These are phyloP conservation scores for Kwoniella shivajii DNA, from an alignment of 1,284 basidiomycete genomes.

Conservation along the genomic window DNA sequence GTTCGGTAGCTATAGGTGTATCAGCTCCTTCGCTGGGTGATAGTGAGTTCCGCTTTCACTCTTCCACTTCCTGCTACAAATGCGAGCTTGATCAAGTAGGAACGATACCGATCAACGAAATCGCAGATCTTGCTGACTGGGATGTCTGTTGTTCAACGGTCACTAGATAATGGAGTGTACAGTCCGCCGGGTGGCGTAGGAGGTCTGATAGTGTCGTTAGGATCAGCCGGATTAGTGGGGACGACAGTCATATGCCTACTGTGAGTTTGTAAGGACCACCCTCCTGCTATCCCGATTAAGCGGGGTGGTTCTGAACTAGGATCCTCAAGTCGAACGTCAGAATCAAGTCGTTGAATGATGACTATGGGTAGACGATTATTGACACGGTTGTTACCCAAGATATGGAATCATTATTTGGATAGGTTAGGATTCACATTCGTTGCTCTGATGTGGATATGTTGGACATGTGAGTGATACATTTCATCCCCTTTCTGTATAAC, in stretches of 20 bases:
- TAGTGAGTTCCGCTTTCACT: constrained; percentile 17
- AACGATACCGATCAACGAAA: no score
- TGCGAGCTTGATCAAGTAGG: no score
- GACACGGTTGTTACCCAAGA: constrained; percentile 19
- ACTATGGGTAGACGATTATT: constrained; percentile 21
- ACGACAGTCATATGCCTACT: constrained; percentile 13
- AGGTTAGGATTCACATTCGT: constrained; percentile 40
- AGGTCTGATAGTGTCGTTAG: constrained; percentile 27
- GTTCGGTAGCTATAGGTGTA: constrained; percentile 19
- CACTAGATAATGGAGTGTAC: constrained; percentile 28
- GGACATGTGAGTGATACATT: constrained; percentile 37
- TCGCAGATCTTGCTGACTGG: background rate
- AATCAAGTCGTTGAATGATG: background rate
- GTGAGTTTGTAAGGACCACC: constrained; percentile 16
- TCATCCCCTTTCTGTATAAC: background rate
- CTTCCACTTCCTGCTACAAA: background rate
- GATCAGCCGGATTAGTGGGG: constrained; percentile 25
- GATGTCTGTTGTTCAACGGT: background rate
- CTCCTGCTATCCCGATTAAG: background rate
- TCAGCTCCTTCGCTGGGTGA: constrained; percentile 25
- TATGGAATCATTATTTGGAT: constrained; percentile 41
- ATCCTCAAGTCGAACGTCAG: background rate
- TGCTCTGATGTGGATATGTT: constrained; percentile 43
- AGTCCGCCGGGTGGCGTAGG: constrained; percentile 36
- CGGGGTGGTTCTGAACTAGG: background rate